Conservation (phyloP, 768 basidiomycete genomes). For the Hirschioporus abietinus region DNA sequence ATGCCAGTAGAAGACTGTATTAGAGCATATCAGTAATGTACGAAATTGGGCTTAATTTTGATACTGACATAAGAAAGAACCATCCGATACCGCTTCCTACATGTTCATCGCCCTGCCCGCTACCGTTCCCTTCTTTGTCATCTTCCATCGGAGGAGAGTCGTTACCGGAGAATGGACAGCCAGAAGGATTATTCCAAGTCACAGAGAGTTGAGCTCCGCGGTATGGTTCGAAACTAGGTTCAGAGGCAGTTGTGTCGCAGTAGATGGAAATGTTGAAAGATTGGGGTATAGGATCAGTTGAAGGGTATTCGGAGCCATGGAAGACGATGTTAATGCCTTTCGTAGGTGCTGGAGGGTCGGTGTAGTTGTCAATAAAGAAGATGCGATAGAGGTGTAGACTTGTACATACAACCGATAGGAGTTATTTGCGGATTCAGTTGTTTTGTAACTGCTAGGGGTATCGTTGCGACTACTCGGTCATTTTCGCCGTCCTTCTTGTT, state of each 20-base stretch:
- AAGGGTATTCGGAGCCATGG: conserved; percentile 58
- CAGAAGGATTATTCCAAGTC: conserved; percentile 59
- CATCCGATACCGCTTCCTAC: conserved; percentile 78
- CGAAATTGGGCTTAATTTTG: neutral
- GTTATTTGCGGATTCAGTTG: conserved; percentile 23
- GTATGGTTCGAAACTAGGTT: conserved; percentile 56
- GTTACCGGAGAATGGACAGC: conserved; percentile 40
- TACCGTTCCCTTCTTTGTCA: conserved; percentile 15
- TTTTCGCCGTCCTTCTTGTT: conserved; percentile 50
- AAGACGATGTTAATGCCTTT: conserved; percentile 53
- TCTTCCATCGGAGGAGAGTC: conserved; percentile 23
- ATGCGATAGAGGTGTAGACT: conserved; percentile 11
- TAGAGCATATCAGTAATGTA: neutral
- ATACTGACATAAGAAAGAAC: conserved; percentile 78
- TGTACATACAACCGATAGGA: conserved; percentile 34
- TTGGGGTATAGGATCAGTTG: conserved; percentile 44
- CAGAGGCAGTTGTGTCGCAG: conserved; percentile 38
- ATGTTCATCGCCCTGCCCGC: conserved; percentile 16
- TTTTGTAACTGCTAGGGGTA: conserved; percentile 55
- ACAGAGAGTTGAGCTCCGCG: conserved; percentile 48
- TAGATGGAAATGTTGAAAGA: conserved; percentile 55
- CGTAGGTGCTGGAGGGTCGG: conserved; percentile 31
- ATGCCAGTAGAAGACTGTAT: conserved; percentile 54
- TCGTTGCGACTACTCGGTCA: conserved; percentile 67
- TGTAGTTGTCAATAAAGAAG: neutral